Evolutionary conservation across 495 filamentous ascomycete species (phyloP), one percentile per base, ranked within the genome.

Genomic region (Penicillium subrubescens): DNA sequence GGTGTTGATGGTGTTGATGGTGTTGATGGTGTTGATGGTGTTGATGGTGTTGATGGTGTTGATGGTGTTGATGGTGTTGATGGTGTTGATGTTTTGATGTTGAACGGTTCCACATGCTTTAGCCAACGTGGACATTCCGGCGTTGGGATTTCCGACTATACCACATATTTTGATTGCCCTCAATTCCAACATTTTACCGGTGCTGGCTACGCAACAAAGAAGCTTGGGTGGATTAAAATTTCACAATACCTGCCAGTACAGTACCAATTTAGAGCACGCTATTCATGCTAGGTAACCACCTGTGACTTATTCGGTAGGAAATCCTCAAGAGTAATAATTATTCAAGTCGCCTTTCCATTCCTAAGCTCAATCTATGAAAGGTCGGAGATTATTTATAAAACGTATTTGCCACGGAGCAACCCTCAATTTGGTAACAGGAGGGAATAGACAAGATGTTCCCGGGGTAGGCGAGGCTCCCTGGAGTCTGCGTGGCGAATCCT

Each of bases 201-300:
- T 51, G 48, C 48, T 51, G 27, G 48, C 48, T 51, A 51, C 8
- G n/a, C 14, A 43, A 43, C 48, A 51, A 25, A 29, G 21, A 51
- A 51, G 48, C 48, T 51, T 51, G 48, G 48, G 48, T 51, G 48
- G 27, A 51, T 51, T 51, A n/a, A 29, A 51, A 51, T 51, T 51
- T 51, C 48, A 51, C 48, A 51, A 25, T 51, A 51, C 48, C 48
- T 51, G 48, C 48, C 27, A 51, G 27, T 51, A 51, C 27, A 50
- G 44, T 51, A 51, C 12, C 21, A 51, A 51, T 51, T 51, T 51
- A 51, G 48, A 39, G 39, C 39, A 43, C n/a, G 39, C 39, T 43
- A 43, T 43, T 43, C 39, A 43, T 43, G 39, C 39, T 43, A 43
- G 39, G 39, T 43, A 43, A 43, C 39, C 39, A 43, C 15, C 39